A percentile compares a stretch with the other conserved stretches of the same genome.
These are phyloP conservation scores for Ramaria sp. DNA, from an alignment of 768 basidiomycete genomes.

Conservation along the genomic window DNA sequence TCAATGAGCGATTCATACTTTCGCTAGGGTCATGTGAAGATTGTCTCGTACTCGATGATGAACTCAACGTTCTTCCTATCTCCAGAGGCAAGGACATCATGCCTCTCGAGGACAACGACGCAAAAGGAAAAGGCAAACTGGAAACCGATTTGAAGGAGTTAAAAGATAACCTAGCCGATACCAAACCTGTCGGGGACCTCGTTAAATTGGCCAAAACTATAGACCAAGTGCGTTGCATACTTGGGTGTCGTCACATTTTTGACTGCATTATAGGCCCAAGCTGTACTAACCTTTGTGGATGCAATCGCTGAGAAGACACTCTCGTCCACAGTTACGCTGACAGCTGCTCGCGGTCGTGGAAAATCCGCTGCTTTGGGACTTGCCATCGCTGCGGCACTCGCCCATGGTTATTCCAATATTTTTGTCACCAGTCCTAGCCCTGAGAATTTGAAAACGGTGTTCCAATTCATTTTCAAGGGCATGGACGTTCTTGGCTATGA, in stretches of 20 bases:
- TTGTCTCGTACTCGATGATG: conserved; percentile 92
- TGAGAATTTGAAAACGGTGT: conserved; percentile 95
- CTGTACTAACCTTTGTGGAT: conserved; percentile 88
- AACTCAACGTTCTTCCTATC: conserved; percentile 93
- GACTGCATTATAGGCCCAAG: conserved; percentile 43
- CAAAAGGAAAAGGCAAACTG: conserved; percentile 33
- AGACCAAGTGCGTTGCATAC: conserved; percentile 52
- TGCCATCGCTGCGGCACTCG: conserved; percentile 85
- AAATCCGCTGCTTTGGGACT: conserved; percentile 96
- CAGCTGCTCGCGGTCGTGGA: conserved; percentile 89
- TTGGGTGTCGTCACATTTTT: not conserved
- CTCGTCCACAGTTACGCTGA: conserved; percentile 89
- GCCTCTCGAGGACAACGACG: conserved; percentile 40
- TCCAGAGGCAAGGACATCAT: conserved; percentile 90
- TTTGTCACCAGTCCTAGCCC: conserved; percentile 97
- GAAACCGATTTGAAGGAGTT: conserved; percentile 68
- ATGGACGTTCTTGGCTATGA: conserved; percentile 91
- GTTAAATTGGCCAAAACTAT: conserved; percentile 84
- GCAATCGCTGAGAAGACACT: conserved; percentile 89
- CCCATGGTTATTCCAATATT: conserved; percentile 92
- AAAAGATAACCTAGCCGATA: conserved; percentile 67
- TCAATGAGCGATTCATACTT: conserved; percentile 98
- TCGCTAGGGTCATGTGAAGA: conserved; percentile 90
- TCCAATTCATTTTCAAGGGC: conserved; percentile 96
- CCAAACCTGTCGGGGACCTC: conserved; percentile 80